These are phyloP conservation scores for Grosmannia huntii DNA, from an alignment of 2,329 filamentous ascomycete genomes.

Conservation along the genomic window DNA sequence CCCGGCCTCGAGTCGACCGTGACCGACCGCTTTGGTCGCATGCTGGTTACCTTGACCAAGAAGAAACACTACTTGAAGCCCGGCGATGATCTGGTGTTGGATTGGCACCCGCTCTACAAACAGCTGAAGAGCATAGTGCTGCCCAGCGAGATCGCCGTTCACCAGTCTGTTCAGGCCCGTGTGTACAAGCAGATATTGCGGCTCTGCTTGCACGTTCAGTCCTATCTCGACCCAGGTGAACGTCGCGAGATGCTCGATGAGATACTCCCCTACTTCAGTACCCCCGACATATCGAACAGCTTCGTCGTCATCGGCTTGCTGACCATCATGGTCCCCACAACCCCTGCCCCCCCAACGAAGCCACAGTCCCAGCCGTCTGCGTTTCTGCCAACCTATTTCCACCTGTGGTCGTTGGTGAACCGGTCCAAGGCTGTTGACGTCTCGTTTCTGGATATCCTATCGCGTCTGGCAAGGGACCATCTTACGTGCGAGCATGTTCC, in stretches of 20 bases:
- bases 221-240: slow-evolving; percentile 85
- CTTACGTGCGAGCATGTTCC: slow-evolving; percentile 61
- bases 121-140: slow-evolving; percentile 86
- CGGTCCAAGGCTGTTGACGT: slow-evolving; percentile 79
- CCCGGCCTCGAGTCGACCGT: slow-evolving; percentile 74
- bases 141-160: slow-evolving; percentile 64
- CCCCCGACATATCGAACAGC: slow-evolving; percentile 80
- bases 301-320: slow-evolving; percentile 85
- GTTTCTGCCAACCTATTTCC: slow-evolving; percentile 88
- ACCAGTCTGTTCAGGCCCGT: slow-evolving; percentile 42
- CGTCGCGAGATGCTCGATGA: slow-evolving; percentile 71
- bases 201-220: slow-evolving; percentile 77
- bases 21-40: slow-evolving; percentile 84
- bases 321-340: slow-evolving; percentile 78
- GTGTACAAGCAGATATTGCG: slow-evolving; percentile 61
- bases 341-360: slow-evolving; percentile 58
- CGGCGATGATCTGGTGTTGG: slow-evolving; percentile 75
- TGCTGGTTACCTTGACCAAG: slow-evolving; percentile 93
- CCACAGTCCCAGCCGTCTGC: slow-evolving; percentile 73
- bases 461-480: slow-evolving; percentile 74
- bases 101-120: slow-evolving; percentile 88
- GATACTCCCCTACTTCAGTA: slow-evolving; percentile 77
- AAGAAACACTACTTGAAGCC: slow-evolving; percentile 93
- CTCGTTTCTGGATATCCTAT: slow-evolving; percentile 80
- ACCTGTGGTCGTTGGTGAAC: slow-evolving; percentile 88